Conservation (phyloP, 192 early-diverging fungal genomes). For the Backusella tuberculispora region DNA sequence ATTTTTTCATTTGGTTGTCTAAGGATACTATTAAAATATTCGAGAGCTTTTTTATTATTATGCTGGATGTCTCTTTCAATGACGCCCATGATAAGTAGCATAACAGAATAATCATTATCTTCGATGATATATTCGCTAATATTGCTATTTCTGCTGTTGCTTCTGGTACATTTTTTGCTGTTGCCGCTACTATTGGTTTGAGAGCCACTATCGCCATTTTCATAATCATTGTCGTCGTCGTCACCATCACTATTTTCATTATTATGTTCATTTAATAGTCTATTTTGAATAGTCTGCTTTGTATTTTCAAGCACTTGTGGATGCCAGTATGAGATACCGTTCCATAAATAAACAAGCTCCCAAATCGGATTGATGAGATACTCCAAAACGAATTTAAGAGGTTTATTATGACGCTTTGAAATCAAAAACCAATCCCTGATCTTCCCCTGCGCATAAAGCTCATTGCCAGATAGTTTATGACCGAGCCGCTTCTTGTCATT, state of each 20-base stretch:
- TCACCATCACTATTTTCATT: background rate
- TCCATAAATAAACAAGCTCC: conserved; percentile 45
- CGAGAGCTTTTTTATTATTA: background rate
- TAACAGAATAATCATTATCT: background rate
- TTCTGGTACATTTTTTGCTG: background rate
- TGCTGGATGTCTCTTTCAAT: conserved; percentile 12
- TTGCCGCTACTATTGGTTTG: background rate
- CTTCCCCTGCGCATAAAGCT: conserved; percentile 32
- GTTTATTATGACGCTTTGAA: background rate
- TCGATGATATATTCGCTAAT: too few relatives aligned
- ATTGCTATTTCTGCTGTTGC: background rate
- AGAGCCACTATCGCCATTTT: background rate
- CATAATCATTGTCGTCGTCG: background rate
- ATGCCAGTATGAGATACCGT: conserved; percentile 29
- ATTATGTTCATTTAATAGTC: background rate
- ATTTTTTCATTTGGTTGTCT: background rate
- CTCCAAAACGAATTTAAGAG: conserved; percentile 1
- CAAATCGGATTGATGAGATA: conserved; percentile 40
- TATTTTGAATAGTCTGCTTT: background rate
- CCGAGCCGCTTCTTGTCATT: conserved; percentile 1
- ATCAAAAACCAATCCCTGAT: conserved; percentile 17
- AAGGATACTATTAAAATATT: background rate
- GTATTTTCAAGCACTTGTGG: background rate
- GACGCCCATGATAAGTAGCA: background rate
- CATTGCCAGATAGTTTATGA: conserved; percentile 38